Evolutionary conservation across 2,329 filamentous ascomycete genomes (phyloP).

Genomic region (Aspergillus sp.): DNA sequence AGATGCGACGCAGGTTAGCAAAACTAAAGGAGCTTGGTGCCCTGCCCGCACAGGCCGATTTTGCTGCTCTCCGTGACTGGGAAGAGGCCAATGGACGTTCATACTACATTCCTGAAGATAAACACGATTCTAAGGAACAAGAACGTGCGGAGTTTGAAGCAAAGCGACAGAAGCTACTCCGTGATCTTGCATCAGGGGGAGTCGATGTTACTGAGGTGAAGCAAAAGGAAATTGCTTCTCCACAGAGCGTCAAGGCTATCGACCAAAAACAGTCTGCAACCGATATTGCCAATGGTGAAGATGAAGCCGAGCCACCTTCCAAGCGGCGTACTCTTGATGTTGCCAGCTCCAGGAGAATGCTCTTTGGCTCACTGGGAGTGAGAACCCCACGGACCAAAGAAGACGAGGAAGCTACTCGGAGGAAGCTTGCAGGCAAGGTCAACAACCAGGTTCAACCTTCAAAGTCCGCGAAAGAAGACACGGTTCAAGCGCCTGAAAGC

Average conservation of each 20-base stretch:
- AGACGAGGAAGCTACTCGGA: constrained; percentile 65
- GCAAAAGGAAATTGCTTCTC: constrained; percentile 35
- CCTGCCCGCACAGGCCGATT: constrained; percentile 53
- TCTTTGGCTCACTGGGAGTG: constrained; percentile 73
- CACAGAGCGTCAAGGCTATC: constrained; percentile 14
- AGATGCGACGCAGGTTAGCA: constrained; percentile 51
- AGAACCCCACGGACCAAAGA: constrained; percentile 67
- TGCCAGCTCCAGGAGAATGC: constrained; percentile 64
- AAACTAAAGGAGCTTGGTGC: constrained; percentile 57
- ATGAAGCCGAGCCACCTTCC: constrained; percentile 16
- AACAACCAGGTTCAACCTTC: constrained; percentile 37
- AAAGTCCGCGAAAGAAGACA: constrained; percentile 25
- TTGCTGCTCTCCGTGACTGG: constrained; percentile 50
- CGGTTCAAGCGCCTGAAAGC: constrained; percentile 33
- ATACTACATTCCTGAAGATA: constrained; percentile 25
- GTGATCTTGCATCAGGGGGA: constrained; percentile 54
- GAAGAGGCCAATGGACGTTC: constrained; percentile 30
- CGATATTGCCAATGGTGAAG: constrained; percentile 15
- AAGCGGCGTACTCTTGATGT: constrained; percentile 55
- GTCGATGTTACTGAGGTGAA: constrained; percentile 47
- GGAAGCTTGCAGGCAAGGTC: constrained; percentile 60
- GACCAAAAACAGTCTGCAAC: constrained; percentile 11
- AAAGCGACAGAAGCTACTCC: constrained; percentile 54
- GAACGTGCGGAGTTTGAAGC: constrained; percentile 52
- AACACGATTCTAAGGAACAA: constrained; percentile 19